A percentile compares a stretch with the other conserved stretches of the same genome.
Evolutionary conservation across 2,329 filamentous ascomycete species (phyloP).

Genomic region (Falciphora oryzae): DNA sequence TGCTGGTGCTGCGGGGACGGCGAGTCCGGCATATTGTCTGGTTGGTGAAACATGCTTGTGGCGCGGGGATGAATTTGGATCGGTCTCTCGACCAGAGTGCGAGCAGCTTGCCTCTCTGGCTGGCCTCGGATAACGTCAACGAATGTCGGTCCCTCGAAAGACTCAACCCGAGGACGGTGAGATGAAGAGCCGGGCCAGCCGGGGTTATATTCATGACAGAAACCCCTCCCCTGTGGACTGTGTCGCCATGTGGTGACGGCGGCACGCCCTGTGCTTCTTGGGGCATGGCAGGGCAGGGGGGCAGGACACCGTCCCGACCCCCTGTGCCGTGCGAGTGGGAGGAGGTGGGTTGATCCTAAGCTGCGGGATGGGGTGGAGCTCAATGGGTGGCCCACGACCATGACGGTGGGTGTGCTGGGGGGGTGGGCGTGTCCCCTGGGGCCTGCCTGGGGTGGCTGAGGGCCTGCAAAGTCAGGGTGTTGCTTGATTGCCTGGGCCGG

Average conservation of each 20-base stretch:
- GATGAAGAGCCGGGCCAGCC: not conserved
- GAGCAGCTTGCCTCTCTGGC: not conserved
- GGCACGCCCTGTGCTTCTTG: not conserved
- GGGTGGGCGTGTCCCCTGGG: not conserved
- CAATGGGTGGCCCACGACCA: not conserved
- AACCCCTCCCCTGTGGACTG: not conserved
- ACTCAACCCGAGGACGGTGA: not conserved
- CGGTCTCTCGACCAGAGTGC: not conserved
- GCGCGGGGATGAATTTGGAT: not conserved
- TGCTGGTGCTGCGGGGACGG: not conserved
- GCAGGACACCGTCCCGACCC: not conserved
- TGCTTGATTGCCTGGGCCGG: too few species aligned
- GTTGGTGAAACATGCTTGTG: not conserved
- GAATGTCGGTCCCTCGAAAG: not conserved
- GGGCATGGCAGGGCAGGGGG: not conserved
- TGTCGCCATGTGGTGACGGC: not conserved
- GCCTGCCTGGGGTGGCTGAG: constrained; percentile 1
- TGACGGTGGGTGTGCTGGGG: not conserved
- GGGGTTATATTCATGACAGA: not conserved
- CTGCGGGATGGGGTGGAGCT: not conserved
- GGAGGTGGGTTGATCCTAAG: not conserved
- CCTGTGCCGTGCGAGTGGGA: not conserved
- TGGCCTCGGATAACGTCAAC: not conserved
- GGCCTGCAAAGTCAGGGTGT: too few species aligned
- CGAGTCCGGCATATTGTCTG: constrained; percentile 3